These are phyloP conservation scores for Fusarium sp. DNA, from an alignment of 2,329 filamentous ascomycete species.

Conservation along the genomic window DNA sequence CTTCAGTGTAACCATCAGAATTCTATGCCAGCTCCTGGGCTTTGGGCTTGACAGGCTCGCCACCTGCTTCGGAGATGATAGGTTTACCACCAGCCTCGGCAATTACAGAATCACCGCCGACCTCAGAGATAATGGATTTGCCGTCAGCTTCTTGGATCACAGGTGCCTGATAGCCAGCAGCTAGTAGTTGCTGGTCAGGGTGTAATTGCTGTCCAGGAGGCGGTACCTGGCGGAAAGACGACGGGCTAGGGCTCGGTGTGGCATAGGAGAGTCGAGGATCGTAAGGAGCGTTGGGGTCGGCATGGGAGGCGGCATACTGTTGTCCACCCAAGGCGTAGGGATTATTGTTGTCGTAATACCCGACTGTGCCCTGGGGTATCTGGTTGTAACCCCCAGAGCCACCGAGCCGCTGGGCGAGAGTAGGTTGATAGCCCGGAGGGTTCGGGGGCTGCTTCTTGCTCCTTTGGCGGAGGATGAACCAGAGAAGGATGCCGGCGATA, in stretches of 20 bases:
- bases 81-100: constrained; percentile 49
- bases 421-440: constrained; percentile 14
- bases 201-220: constrained; percentile 29
- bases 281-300: constrained; percentile 21
- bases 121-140: constrained; percentile 49
- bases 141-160: constrained; percentile 37
- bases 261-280: constrained; percentile 35
- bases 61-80: constrained; percentile 52
- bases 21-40: constrained; percentile 53
- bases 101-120: constrained; percentile 47
- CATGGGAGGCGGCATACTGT: constrained; percentile 34
- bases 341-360: constrained; percentile 45
- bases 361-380: constrained; percentile 20
- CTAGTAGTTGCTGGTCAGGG: background rate
- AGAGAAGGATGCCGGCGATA: constrained; percentile 43
- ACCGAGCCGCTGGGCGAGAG: constrained; percentile 28
- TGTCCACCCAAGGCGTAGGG: constrained; percentile 36
- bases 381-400: constrained; percentile 28
- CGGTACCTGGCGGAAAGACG: constrained; percentile 31
- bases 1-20: background rate
- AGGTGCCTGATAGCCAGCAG: constrained; percentile 27
- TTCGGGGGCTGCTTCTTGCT: constrained; percentile 39
- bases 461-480: constrained; percentile 45
- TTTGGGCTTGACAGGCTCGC: constrained; percentile 49
- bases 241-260: constrained; percentile 33